These are phyloP conservation scores for Hypoxylon fragiforme DNA, from an alignment of 495 filamentous ascomycete species.

Conservation along the genomic window DNA sequence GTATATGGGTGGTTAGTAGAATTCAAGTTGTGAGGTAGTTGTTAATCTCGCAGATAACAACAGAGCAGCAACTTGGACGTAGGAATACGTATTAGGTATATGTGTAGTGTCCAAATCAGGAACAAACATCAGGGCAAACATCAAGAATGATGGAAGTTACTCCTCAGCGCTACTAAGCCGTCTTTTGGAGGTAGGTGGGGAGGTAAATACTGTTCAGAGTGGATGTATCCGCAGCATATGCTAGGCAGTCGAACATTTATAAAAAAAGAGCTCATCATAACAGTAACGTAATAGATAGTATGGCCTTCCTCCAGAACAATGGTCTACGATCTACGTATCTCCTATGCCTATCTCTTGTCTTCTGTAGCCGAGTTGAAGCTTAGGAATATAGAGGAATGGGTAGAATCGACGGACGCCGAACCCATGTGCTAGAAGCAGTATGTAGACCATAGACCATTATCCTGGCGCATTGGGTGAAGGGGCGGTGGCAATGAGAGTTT, in stretches of 20 bases:
- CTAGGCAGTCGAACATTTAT: conserved; percentile 42
- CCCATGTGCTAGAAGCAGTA: conserved; percentile 9
- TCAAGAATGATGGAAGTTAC: too few relatives aligned
- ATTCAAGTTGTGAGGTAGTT: not conserved
- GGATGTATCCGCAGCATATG: conserved; percentile 35
- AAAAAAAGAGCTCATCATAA: conserved; percentile 36
- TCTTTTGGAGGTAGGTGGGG: conserved; percentile 1
- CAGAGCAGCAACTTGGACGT: conserved; percentile 5
- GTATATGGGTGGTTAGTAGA: conserved; percentile 11
- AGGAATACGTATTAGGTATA: not conserved
- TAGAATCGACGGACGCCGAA: conserved; percentile 2
- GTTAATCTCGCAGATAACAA: conserved; percentile 9
- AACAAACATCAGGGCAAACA: too few relatives aligned
- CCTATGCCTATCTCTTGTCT: not conserved
- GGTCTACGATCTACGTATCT: conserved; percentile 6
- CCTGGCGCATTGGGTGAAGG: not conserved
- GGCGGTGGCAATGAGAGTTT: not conserved
- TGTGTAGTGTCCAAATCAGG: too few relatives aligned
- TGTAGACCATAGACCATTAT: conserved; percentile 1
- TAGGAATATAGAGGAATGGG: conserved; percentile 1
- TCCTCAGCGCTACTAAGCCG: conserved; percentile 4
- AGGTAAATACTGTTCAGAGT: conserved; percentile 34
- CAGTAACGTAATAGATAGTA: conserved; percentile 16
- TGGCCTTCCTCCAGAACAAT: conserved; percentile 1
- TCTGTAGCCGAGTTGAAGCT: conserved; percentile 3